Evolutionary conservation across 106 monocot genomes (phyloP), one percentile per base, ranked within the genome.

Genomic region (Dendrobium officinale): DNA sequence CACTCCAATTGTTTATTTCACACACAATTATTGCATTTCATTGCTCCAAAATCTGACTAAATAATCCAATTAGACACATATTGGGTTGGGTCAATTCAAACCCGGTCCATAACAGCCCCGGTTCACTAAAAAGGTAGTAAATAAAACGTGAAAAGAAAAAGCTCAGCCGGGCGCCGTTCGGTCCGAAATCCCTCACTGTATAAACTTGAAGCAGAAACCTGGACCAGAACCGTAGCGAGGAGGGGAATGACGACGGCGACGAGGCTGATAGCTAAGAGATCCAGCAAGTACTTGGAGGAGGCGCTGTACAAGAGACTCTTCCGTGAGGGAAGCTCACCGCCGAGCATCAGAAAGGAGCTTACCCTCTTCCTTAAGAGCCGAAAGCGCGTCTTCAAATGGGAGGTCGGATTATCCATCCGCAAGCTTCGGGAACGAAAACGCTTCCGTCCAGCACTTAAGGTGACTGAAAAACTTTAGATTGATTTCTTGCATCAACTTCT

Each of bases 341-440:
- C 44, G 84, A 79, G 77, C 68, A 91, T 99, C 17, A 79, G 88
- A 43, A 77, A 75, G 75, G 91, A 93, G 87, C 86, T 95, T 59
- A 86, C 85, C 33, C 40, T 55, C 26, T 99, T 99, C 86, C 88
- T 99, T 85, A 90, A 88, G 81, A 95, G 92, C 86, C 85, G 90
- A 78, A 99, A 95, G 87, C 86, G 88, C 55, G 98, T 90, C 73
- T 93, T 84, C 85, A 99, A 95, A 61, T 99, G 98, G 98, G 98
- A 99, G 89, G 95, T 99, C 80, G 95, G 93, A 31, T 85, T 93
- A 77, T 73, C 95, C 73, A 61, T 99, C 80, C 91, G 89, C 86
- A 89, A 87, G 78, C 95, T 99, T 79, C 95, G 95, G 9, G 80
- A 78, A 72, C 95, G 92, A 72, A 78, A 81, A 16, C 82, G 87